Evolutionary conservation across 768 basidiomycete species (phyloP), one percentile per base, ranked within the genome.

Genomic region (Lentinula edodes): DNA sequence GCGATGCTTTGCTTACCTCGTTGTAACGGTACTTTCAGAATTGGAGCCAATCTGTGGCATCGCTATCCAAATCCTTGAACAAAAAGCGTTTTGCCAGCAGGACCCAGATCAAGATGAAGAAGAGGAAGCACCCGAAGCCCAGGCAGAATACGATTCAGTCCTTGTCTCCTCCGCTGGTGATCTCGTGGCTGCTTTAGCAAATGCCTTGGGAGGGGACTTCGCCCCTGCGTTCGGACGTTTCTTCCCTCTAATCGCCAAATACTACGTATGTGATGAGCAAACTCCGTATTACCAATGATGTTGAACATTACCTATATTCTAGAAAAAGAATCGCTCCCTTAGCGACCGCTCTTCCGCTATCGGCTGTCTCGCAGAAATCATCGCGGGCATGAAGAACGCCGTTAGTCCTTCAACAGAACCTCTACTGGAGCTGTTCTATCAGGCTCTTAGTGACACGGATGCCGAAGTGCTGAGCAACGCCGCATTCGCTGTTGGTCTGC

Each of bases 381-480:
- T 96, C 71, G 85, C 88, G 20, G 95, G 95, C 51, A 87, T 98
- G 82, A 93, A 95, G 77, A 76, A 75, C 50, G 86, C 90, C 8
- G 83, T 98, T 63, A 96, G 95, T 1, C 86, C 89, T 8, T 91
- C 84, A 68, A 96, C 96, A 1, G 82, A 88, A 66, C 81, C 84
- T 15, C 80, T 99, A 34, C 81, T 95, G 56, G 86, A 91, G 61
- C 83, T 98, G 60, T 90, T 97, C 77, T 88, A 89, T 73, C 82
- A 80, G 58, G 93, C 91, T 8, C 84, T 99, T 13, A 73, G 81
- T 62, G 96, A 98, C 70, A 74, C 79, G 1, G 96, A 98, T 45
- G 76, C 88, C n/a, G 96, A 98, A 74, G 95, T 98, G 8, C 87
- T 91, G 67, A 95, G 93, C 75, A 98, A 98, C 68, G 94, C 95